phyloP scores from a whole-genome alignment of 768 basidiomycete genomes.

The Lentinula edodes region DNA sequence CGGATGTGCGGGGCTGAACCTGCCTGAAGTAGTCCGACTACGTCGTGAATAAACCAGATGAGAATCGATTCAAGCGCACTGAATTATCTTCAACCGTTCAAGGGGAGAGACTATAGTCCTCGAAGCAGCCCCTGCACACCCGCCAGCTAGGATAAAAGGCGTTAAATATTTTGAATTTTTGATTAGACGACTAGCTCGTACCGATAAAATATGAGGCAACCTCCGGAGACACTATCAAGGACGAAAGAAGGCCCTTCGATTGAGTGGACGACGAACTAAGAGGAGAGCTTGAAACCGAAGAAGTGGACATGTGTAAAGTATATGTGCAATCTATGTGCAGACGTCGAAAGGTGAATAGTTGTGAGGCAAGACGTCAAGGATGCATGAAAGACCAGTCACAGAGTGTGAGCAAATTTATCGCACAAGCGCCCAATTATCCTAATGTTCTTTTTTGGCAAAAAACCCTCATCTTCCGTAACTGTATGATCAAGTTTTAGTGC shows the following conservation, averaged over 20 bases:
- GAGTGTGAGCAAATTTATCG: background rate
- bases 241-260: conserved; percentile 14
- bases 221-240: conserved; percentile 25
- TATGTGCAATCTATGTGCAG: background rate
- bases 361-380: conserved; percentile 1
- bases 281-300: conserved; percentile 5
- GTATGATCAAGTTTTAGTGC: no score
- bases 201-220: conserved; percentile 41
- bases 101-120: conserved; percentile 90
- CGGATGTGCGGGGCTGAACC: conserved; percentile 69
- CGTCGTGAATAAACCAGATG: background rate
- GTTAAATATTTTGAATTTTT: background rate
- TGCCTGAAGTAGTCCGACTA: conserved; percentile 48
- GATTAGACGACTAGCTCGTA: conserved; percentile 7
- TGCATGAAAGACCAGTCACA: conserved; percentile 1
- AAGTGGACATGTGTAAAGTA: conserved; percentile 5
- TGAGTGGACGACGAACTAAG: conserved; percentile 7
- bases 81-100: conserved; percentile 93
- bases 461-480: no score
- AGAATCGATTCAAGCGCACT: conserved; percentile 39
- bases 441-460: no score
- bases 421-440: background rate
- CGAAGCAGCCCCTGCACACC: conserved; percentile 63
- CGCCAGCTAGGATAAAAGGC: conserved; percentile 35
- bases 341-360: background rate